Percentiles rank a stretch among this genome's conserved stretches.
Conservation (phyloP, 495 filamentous ascomycete species). For the Viridothelium virens region DNA sequence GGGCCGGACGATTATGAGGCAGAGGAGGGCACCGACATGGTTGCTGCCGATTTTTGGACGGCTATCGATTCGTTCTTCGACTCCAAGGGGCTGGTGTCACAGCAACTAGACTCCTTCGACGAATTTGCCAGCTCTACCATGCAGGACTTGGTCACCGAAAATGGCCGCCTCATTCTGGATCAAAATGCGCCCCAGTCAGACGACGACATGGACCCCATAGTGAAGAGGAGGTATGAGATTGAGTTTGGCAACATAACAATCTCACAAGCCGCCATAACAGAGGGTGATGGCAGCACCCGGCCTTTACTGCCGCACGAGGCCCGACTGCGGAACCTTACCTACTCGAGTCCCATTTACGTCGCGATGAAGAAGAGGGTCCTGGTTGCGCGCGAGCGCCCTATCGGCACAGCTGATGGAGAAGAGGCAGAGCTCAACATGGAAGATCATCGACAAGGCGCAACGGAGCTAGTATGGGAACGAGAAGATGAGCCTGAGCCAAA, state of each 20-base stretch:
- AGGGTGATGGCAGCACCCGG: conserved; percentile 78
- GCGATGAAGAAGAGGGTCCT: conserved; percentile 72
- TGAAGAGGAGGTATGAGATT: conserved; percentile 83
- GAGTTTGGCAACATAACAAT: conserved; percentile 82
- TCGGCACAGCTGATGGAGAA: conserved; percentile 46
- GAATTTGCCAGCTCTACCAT: conserved; percentile 90
- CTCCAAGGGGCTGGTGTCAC: conserved; percentile 86
- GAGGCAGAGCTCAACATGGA: conserved; percentile 45
- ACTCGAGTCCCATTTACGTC: conserved; percentile 82
- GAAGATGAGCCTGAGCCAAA: conserved; percentile 33
- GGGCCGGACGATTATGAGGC: conserved; percentile 44
- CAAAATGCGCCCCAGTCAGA: conserved; percentile 65
- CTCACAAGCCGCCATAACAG: conserved; percentile 76
- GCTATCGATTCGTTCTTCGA: conserved; percentile 97
- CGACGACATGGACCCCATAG: conserved; percentile 63
- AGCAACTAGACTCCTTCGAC: conserved; percentile 97
- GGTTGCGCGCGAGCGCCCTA: conserved; percentile 67
- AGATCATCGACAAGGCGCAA: conserved; percentile 52
- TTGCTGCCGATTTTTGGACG: conserved; percentile 92
- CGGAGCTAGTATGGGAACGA: conserved; percentile 51
- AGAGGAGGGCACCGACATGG: conserved; percentile 64
- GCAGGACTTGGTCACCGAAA: conserved; percentile 84
- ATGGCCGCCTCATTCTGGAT: conserved; percentile 78
- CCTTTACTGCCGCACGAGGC: conserved; percentile 86
- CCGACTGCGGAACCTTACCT: conserved; percentile 88